Percentiles rank a stretch among this genome's conserved stretches.
Conservation (phyloP, 2,329 filamentous ascomycete species). For the Ceratocystis cubensis region DNA sequence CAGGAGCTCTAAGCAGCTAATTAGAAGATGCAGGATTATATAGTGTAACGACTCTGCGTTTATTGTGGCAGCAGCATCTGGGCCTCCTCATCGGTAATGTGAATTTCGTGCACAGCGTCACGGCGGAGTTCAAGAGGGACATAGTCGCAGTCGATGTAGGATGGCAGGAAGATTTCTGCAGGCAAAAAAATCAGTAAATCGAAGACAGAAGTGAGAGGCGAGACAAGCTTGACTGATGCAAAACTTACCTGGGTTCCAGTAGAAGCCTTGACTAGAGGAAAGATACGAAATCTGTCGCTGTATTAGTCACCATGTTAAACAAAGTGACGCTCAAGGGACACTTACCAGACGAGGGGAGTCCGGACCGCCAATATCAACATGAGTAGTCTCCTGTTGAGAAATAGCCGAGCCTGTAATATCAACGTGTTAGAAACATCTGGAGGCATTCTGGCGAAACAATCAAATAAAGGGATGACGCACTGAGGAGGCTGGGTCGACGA, state of each 20-base stretch:
- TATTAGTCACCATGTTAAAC: neutral
- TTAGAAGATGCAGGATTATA: neutral
- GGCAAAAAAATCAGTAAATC: conserved; percentile 1
- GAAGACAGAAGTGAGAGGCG: neutral
- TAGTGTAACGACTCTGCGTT: conserved; percentile 20
- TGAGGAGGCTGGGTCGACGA: conserved; percentile 50
- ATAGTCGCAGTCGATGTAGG: conserved; percentile 63
- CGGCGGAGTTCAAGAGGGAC: conserved; percentile 61
- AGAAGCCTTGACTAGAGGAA: conserved; percentile 65
- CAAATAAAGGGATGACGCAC: conserved; percentile 30
- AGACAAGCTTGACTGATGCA: neutral
- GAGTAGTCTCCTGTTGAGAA: conserved; percentile 63
- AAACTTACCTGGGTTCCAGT: conserved; percentile 61
- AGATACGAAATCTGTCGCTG: conserved; percentile 59
- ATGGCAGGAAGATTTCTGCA: conserved; percentile 67
- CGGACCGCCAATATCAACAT: conserved; percentile 63
- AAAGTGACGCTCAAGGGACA: conserved; percentile 26
- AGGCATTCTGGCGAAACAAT: neutral
- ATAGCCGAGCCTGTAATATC: conserved; percentile 50
- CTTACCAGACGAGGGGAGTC: conserved; percentile 63
- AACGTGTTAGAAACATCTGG: conserved; percentile 7
- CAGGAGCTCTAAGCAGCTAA: neutral
- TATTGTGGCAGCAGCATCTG: conserved; percentile 54
- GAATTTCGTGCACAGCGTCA: conserved; percentile 67
- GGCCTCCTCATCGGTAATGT: conserved; percentile 64